These are phyloP conservation scores for Daedalea quercina DNA, from an alignment of 768 basidiomycete species.

Conservation along the genomic window DNA sequence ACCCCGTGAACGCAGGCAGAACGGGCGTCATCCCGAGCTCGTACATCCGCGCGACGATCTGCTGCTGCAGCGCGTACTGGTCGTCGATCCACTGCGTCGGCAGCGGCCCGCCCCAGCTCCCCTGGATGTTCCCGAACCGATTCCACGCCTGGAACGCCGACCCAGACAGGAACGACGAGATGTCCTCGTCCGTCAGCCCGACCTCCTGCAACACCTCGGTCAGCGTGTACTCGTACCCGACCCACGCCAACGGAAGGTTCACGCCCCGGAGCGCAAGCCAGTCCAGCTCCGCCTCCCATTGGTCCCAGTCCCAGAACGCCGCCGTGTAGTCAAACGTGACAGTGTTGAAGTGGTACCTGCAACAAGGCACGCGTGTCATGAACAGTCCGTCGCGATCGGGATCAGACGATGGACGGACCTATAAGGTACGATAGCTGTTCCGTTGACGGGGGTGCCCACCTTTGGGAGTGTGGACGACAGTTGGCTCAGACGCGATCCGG, in stretches of 20 bases:
- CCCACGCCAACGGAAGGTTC: slow-evolving; percentile 37
- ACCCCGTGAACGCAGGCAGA: slow-evolving; percentile 35
- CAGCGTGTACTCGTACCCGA: slow-evolving; percentile 33
- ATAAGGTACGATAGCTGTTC: slow-evolving; percentile 29
- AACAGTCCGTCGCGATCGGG: neutral
- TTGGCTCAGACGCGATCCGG: slow-evolving; percentile 30
- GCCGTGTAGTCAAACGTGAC: slow-evolving; percentile 37
- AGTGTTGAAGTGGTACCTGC: slow-evolving; percentile 32
- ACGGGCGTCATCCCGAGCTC: slow-evolving; percentile 38
- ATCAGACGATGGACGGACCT: slow-evolving; percentile 15
- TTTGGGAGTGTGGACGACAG: slow-evolving; percentile 25
- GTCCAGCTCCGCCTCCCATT: slow-evolving; percentile 34
- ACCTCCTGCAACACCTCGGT: slow-evolving; percentile 30
- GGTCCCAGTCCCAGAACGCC: slow-evolving; percentile 31
- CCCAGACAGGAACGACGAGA: slow-evolving; percentile 28
- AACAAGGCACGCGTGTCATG: neutral
- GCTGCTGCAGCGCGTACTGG: slow-evolving; percentile 31
- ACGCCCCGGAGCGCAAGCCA: slow-evolving; percentile 36
- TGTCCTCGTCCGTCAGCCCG: slow-evolving; percentile 30
- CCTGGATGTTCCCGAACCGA: slow-evolving; percentile 37
- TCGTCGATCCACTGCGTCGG: slow-evolving; percentile 32
- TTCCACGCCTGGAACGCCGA: slow-evolving; percentile 38
- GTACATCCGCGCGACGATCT: slow-evolving; percentile 30
- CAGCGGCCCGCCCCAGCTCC: slow-evolving; percentile 30
- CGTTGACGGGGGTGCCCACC: slow-evolving; percentile 25